Evolutionary conservation across 331 rosid genomes (phyloP), one percentile per base, ranked within the genome.

Genomic region (Spiraea crenata): DNA sequence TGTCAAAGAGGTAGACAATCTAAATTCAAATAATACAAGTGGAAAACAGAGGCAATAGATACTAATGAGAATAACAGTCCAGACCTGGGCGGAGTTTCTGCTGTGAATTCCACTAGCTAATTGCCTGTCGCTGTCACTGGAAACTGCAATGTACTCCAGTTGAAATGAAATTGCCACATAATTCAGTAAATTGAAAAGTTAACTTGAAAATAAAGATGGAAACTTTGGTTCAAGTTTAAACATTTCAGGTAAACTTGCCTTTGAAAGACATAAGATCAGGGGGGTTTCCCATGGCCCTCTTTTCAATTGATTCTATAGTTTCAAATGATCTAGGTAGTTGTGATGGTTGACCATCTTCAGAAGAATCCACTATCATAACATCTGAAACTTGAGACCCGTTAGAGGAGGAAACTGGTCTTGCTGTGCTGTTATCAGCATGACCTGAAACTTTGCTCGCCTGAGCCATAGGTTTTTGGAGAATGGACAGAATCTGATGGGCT

Each of bases 401-500:
- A 7, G 65, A 45, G 49, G 75, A 63, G 57, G 70, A 54, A 76
- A 69, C 69, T 70, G 17, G 19, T 41, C 65, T 76, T 37, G 46
- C 59, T 16, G 63, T 60, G 51, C 67, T 78, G 70, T 70, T 69
- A 49, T 37, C 51, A 35, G 37, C 49, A 78, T 72, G 52, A 73
- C 83, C 84, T 63, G 79, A 67, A 71, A 67, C 63, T 54, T 47
- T 9, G 61, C 70, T 79, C 64, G 57, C 81, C 45, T 35, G 71
- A 59, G 79, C 67, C 84, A 9, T 57, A 14, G 90, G 89, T 35
- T 75, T 80, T 73, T 85, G 96, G 72, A 93, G 84, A 74, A 86
- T 65, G 67, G 88, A 85, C 88, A 93, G 70, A 66, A 93, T 93
- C 79, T 87, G 89, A 78, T 69, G 59, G 74, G 77, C 97, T 93